Evolutionary conservation across 352 stramenopile genomes (phyloP).

Genomic region (Halophytophthora batemanensis): DNA sequence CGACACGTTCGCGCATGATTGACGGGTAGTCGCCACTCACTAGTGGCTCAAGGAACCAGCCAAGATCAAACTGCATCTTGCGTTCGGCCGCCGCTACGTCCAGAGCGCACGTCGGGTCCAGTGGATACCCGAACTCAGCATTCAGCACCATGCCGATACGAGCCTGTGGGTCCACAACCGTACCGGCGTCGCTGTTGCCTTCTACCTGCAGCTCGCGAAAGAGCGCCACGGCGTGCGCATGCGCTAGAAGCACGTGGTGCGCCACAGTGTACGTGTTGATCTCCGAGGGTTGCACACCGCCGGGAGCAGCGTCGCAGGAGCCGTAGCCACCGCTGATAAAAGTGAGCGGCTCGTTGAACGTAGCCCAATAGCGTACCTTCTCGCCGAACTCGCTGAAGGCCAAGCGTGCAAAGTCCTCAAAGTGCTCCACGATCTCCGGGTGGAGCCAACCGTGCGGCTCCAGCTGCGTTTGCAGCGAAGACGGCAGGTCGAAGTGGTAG

Average conservation of each 20-base stretch:
- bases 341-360: constrained; percentile 93
- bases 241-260: constrained; percentile 91
- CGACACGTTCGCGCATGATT: constrained; percentile 83
- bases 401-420: constrained; percentile 87
- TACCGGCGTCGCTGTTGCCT: constrained; percentile 42
- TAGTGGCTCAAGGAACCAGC: constrained; percentile 92
- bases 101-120: constrained; percentile 48
- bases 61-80: constrained; percentile 89
- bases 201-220: constrained; percentile 45
- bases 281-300: constrained; percentile 24
- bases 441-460: constrained; percentile 67
- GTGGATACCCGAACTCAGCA: constrained; percentile 68
- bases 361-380: constrained; percentile 93
- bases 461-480: constrained; percentile 77
- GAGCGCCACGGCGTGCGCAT: constrained; percentile 80
- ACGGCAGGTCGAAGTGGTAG: constrained; percentile 95
- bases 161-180: constrained; percentile 34
- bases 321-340: constrained; percentile 87
- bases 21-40: constrained; percentile 89
- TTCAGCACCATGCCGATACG: constrained; percentile 93
- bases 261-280: constrained; percentile 54
- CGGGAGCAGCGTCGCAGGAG: constrained; percentile 46
- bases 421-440: constrained; percentile 53
- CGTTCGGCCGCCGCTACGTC: constrained; percentile 69
- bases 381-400: constrained; percentile 91